Conservation (phyloP, 805 yeast species). For the Suhomyces faveliae region DNA sequence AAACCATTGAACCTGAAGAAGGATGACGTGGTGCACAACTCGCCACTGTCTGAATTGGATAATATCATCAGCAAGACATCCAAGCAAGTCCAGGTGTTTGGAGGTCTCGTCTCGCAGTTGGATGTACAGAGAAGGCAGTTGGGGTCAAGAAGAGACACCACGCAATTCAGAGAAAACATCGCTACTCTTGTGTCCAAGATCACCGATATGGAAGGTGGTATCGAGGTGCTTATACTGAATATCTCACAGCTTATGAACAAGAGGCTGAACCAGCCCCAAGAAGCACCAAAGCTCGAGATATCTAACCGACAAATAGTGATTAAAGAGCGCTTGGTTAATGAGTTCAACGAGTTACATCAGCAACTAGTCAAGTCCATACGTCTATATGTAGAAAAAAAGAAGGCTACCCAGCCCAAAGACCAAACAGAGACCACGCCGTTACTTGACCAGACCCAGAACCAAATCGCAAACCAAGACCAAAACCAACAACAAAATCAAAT, state of each 20-base stretch:
- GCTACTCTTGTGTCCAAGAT: constrained; percentile 36
- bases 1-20: constrained; percentile 14
- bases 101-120: constrained; percentile 48
- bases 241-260: constrained; percentile 26
- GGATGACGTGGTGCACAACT: not conserved
- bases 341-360: constrained; percentile 50
- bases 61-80: constrained; percentile 35
- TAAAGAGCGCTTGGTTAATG: constrained; percentile 53
- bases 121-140: constrained; percentile 49
- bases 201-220: constrained; percentile 29
- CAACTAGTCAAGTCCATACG: constrained; percentile 45
- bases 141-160: constrained; percentile 53
- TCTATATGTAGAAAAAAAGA: constrained; percentile 49
- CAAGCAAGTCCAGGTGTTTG: constrained; percentile 44
- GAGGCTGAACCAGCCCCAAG: constrained; percentile 19
- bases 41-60: constrained; percentile 29
- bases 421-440: constrained; percentile 39
- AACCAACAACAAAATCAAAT: constrained; percentile 30
- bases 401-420: constrained; percentile 10
- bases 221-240: constrained; percentile 29
- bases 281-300: constrained; percentile 24
- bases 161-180: constrained; percentile 30
- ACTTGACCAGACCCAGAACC: constrained; percentile 18
- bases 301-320: constrained; percentile 43
- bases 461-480: constrained; percentile 14